Percentiles rank a stretch among this genome's conserved stretches.
phyloP scores from a whole-genome alignment of 2,329 filamentous ascomycete species.

The Microsporum ferrugineum region DNA sequence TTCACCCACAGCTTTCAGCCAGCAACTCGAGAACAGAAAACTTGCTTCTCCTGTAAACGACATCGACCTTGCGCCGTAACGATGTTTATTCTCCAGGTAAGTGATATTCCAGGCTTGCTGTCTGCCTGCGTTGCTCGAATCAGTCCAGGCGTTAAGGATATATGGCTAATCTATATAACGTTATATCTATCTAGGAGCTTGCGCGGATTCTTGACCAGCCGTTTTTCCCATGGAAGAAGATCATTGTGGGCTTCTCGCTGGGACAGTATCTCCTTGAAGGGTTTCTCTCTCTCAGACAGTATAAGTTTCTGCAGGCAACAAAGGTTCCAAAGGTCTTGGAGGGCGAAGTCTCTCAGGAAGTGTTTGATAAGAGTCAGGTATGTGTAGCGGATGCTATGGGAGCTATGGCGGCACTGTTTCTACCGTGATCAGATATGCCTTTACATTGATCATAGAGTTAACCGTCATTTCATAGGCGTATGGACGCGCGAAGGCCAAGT shows the following conservation, averaged over 20 bases:
- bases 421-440: not conserved
- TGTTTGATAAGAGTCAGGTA: constrained; percentile 86
- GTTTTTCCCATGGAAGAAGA: constrained; percentile 91
- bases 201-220: constrained; percentile 81
- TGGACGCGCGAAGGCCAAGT: constrained; percentile 89
- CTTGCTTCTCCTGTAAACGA: not conserved
- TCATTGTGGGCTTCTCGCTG: constrained; percentile 88
- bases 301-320: constrained; percentile 67
- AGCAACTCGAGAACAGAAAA: not conserved
- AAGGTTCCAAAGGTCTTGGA: constrained; percentile 76
- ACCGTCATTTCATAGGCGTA: constrained; percentile 50
- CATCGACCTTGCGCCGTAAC: constrained; percentile 6
- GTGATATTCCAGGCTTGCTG: not conserved
- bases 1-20: not conserved
- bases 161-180: not conserved
- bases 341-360: constrained; percentile 76
- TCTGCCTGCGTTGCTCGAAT: not conserved
- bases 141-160: not conserved
- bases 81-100: constrained; percentile 31
- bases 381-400: constrained; percentile 7
- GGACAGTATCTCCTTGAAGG: constrained; percentile 85
- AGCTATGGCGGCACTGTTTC: not conserved
- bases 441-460: not conserved
- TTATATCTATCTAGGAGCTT: constrained; percentile 43
- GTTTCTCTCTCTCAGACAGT: constrained; percentile 81